Conservation (phyloP, 73 alveolate species). For the Effrenium voratum region DNA sequence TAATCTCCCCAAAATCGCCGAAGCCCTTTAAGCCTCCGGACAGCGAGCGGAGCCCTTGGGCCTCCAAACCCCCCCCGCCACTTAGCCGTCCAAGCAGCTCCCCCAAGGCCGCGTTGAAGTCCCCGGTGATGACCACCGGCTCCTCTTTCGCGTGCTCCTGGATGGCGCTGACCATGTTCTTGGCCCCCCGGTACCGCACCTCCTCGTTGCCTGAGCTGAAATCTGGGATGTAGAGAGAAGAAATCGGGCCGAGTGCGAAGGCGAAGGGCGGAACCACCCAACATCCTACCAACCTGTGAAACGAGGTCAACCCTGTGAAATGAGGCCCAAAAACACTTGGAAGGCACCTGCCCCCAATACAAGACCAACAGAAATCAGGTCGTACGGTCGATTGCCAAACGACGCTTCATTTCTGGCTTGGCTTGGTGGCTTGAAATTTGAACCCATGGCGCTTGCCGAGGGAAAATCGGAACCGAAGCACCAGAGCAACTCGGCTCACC, state of each 20-base stretch:
- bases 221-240: too few relatives aligned
- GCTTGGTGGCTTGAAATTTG: background rate
- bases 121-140: slow-evolving; percentile 85
- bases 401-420: background rate
- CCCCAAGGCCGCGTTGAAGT: slow-evolving; percentile 50
- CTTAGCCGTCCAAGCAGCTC: background rate
- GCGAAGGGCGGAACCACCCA: too few relatives aligned
- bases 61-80: background rate
- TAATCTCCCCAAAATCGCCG: too few relatives aligned
- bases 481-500: background rate
- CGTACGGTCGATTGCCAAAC: background rate
- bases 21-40: too few relatives aligned
- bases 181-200: slow-evolving; percentile 66
- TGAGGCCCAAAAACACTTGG: too few relatives aligned
- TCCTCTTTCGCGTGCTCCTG: slow-evolving; percentile 32
- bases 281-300: too few relatives aligned
- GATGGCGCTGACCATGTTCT: slow-evolving; percentile 43
- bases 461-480: background rate
- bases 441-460: background rate
- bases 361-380: too few relatives aligned
- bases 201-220: slow-evolving; percentile 58
- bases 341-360: too few relatives aligned
- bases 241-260: too few relatives aligned
- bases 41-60: background rate
- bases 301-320: too few relatives aligned